phyloP scores from a whole-genome alignment of 1,139 yeast genomes.

The Geotrichum cucujoidarum region DNA sequence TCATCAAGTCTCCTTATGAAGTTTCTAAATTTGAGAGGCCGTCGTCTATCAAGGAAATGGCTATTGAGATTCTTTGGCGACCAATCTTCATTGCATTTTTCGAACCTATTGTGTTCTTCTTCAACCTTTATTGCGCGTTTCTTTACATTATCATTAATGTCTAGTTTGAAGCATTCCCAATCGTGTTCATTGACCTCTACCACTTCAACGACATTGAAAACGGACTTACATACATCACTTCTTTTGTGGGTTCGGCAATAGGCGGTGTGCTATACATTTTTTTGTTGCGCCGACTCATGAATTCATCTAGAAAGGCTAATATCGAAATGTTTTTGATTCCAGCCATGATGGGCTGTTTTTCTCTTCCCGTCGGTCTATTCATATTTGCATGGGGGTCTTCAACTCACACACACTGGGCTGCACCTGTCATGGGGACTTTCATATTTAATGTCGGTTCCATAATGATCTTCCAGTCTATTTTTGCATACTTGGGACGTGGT shows the following conservation, averaged over 20 bases:
- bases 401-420: constrained; percentile 65
- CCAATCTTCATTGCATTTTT: constrained; percentile 40
- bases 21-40: constrained; percentile 28
- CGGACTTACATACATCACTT: constrained; percentile 46
- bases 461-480: constrained; percentile 64
- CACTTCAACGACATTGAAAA: constrained; percentile 47
- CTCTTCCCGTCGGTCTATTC: constrained; percentile 64
- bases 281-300: not conserved
- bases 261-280: constrained; percentile 24
- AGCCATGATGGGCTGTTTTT: constrained; percentile 50
- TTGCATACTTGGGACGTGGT: constrained; percentile 64
- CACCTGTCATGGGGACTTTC: constrained; percentile 40
- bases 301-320: constrained; percentile 1
- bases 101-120: constrained; percentile 37
- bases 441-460: constrained; percentile 73
- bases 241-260: constrained; percentile 43
- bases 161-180: constrained; percentile 60
- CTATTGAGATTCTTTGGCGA: constrained; percentile 44
- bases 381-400: constrained; percentile 80
- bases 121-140: constrained; percentile 48
- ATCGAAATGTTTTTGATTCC: constrained; percentile 23
- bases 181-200: constrained; percentile 45
- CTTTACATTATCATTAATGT: constrained; percentile 52
- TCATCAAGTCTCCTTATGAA: constrained; percentile 40
- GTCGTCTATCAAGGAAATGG: constrained; percentile 22